Conservation (phyloP, 345 rosid species). For the Lagerstroemia speciosa region DNA sequence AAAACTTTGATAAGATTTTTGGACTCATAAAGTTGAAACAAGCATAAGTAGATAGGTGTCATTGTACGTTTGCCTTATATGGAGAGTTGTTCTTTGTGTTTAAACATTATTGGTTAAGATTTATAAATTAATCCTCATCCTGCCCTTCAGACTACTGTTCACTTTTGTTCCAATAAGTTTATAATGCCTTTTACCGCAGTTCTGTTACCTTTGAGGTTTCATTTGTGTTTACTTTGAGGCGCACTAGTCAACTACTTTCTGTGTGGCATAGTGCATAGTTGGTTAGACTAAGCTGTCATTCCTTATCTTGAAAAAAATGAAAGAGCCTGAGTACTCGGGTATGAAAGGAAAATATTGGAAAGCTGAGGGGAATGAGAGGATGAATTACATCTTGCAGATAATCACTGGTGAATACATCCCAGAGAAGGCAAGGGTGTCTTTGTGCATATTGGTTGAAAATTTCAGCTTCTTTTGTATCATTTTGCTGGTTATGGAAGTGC, state of each 20-base stretch:
- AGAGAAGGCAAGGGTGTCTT: not conserved
- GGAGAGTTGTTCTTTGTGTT: not conserved
- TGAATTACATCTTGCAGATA: not conserved
- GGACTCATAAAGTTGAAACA: not conserved
- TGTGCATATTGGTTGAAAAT: not conserved
- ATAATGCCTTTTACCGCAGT: not conserved
- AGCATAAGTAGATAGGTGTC: not conserved
- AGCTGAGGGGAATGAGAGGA: not conserved
- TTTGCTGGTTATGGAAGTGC: not conserved
- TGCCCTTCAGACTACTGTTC: not conserved
- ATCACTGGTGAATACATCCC: not conserved
- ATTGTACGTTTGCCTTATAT: not conserved
- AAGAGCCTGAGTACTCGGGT: not conserved
- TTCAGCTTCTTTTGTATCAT: not conserved
- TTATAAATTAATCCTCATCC: too few species aligned
- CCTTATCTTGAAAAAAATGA: not conserved
- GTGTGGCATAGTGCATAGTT: not conserved
- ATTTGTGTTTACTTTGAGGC: not conserved
- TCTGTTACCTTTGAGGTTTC: not conserved
- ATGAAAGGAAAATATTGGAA: not conserved
- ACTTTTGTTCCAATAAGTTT: not conserved
- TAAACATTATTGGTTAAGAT: not conserved
- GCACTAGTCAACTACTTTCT: too few species aligned
- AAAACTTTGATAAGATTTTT: not conserved
- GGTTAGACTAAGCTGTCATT: not conserved